These are phyloP conservation scores for Logfia minima DNA, from an alignment of 129 eudicot genomes.

Conservation along the genomic window DNA sequence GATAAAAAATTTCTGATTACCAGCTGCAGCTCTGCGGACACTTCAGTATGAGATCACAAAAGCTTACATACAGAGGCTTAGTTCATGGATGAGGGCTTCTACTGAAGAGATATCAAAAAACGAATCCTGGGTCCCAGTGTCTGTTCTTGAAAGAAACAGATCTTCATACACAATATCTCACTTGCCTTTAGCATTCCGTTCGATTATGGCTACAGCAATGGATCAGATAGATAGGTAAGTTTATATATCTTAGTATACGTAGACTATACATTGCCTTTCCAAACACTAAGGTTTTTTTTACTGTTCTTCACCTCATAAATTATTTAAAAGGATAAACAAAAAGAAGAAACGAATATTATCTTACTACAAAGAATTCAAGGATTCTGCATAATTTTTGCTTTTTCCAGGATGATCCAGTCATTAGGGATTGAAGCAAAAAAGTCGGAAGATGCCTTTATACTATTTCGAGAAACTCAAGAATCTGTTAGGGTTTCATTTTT, in stretches of 20 bases:
- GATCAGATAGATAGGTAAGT: constrained; percentile 84
- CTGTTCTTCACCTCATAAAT: neutral
- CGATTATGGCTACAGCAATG: constrained; percentile 77
- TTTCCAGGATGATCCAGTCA: constrained; percentile 73
- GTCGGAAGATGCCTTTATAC: constrained; percentile 71
- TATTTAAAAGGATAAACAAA: neutral
- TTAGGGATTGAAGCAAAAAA: constrained; percentile 73
- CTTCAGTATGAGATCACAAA: constrained; percentile 78
- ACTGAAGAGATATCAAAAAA: constrained; percentile 76
- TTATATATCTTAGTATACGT: constrained; percentile 2
- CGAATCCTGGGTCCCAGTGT: constrained; percentile 89
- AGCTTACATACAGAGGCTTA: constrained; percentile 78
- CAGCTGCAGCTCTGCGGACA: constrained; percentile 72
- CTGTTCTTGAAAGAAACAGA: constrained; percentile 85
- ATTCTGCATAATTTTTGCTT: neutral
- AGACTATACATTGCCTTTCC: neutral
- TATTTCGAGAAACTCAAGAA: constrained; percentile 88
- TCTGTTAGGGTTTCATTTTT: constrained; percentile 85
- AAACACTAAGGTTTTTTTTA: neutral
- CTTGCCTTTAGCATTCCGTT: constrained; percentile 88
- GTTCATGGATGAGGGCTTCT: constrained; percentile 89
- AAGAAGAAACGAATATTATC: neutral
- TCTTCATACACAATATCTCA: constrained; percentile 88
- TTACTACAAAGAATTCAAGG: neutral
- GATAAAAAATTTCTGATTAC: constrained; percentile 27